A percentile compares a stretch with the other conserved stretches of the same genome.
These are phyloP conservation scores for Claviceps sp. DNA, from an alignment of 2,329 filamentous ascomycete species.

Conservation along the genomic window DNA sequence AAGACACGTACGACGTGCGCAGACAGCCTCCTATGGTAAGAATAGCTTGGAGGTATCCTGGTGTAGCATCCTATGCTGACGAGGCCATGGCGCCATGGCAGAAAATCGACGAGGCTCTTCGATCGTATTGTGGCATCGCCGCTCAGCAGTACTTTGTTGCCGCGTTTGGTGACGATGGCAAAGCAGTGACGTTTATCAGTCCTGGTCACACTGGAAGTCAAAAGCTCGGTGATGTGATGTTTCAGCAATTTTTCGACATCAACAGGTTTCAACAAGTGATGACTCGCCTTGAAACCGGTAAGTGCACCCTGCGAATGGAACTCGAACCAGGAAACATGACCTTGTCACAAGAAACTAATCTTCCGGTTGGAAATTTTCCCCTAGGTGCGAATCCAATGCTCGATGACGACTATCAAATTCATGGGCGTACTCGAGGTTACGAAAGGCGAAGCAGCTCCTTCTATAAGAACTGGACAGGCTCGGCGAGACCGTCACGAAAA, in stretches of 20 bases:
- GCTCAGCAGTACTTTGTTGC: constrained; percentile 40
- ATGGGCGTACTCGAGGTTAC: constrained; percentile 13
- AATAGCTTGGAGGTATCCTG: neutral
- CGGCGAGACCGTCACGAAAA: constrained; percentile 16
- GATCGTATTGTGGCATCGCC: constrained; percentile 38
- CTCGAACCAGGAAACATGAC: neutral
- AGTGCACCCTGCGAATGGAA: constrained; percentile 5
- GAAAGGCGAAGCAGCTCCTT: constrained; percentile 20
- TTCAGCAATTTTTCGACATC: constrained; percentile 33
- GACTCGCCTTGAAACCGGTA: constrained; percentile 26
- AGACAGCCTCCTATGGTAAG: constrained; percentile 27
- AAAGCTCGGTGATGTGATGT: constrained; percentile 22
- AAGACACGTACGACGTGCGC: constrained; percentile 21
- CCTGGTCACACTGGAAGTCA: constrained; percentile 17
- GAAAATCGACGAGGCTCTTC: constrained; percentile 38
- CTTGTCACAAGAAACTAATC: neutral
- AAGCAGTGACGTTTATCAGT: constrained; percentile 31
- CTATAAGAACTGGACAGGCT: constrained; percentile 20
- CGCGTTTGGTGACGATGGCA: constrained; percentile 34
- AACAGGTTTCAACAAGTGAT: constrained; percentile 27
- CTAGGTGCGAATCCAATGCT: constrained; percentile 20
- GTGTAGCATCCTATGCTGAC: constrained; percentile 3
- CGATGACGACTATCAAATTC: constrained; percentile 18
- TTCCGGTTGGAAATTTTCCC: too few species aligned
- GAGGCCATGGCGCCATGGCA: constrained; percentile 11